Evolutionary conservation across 106 monocot genomes (phyloP), one percentile per base, ranked within the genome.

Genomic region (Dendrobium huoshanense): DNA sequence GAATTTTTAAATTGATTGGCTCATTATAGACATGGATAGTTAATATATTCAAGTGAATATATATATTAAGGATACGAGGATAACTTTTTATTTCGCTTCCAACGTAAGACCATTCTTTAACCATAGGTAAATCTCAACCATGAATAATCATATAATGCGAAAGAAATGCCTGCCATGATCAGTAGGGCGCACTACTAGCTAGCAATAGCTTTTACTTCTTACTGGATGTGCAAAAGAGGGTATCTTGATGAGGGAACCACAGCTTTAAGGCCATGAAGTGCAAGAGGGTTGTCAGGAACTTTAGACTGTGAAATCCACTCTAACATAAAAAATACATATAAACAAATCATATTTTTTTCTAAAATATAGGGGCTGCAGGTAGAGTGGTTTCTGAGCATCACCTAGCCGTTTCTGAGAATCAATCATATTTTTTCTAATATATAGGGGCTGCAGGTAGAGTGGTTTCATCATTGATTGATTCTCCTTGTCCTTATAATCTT

Each of bases 151-250:
- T 59, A 59, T n/a, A 22, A 59, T n/a, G 59, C 59, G 4, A 16
- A 3, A 16, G 20, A 59, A 59, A n/a, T 59, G 59, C 59, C n/a
- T n/a, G 20, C 7, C 59, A 59, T 59, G 59, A 59, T 59, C 59
- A 59, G n/a, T 7, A 59, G 59, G n/a, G 20, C 59, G 19, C 27
- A 27, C 27, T 27, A 27, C 27, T 27, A 27, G 20, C 18, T 0
- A n/a, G 20, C 8, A 59, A 59, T 5, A 20, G 5, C 59, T 59
- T 59, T 59, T 22, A n/a, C 18, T 59, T 59, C 59, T 49, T 59
- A 59, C 59, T 59, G 59, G 59, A 59, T 59, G 59, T 20, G n/a
- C 59, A n/a, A 59, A 59, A 59, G 59, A 59, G 20, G 59, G 59
- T 22, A n/a, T 18, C 59, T n/a, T 27, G 27, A 27, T 20, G 59